phyloP scores from a whole-genome alignment of 2,329 filamentous ascomycete genomes.

The Golovinomyces cichoracearum region DNA sequence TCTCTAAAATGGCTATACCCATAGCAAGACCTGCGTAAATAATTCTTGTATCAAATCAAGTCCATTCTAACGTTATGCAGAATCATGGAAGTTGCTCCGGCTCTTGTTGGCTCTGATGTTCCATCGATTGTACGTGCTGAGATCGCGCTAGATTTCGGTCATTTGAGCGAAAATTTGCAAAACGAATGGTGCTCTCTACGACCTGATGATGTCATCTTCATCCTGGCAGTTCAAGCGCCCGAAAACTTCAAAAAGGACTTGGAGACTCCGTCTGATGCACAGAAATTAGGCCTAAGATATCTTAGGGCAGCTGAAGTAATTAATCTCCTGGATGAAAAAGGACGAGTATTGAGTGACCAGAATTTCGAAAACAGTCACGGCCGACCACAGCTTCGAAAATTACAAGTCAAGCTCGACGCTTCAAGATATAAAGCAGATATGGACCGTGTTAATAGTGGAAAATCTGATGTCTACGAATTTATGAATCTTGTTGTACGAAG shows the following conservation, averaged over 20 bases:
- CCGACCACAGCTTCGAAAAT: constrained; percentile 34
- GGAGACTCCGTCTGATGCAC: constrained; percentile 22
- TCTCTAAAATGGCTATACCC: constrained; percentile 74
- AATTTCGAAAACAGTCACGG: constrained; percentile 36
- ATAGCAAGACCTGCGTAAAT: constrained; percentile 47
- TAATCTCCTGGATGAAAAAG: constrained; percentile 66
- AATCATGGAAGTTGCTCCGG: constrained; percentile 61
- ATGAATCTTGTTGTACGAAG: constrained; percentile 72
- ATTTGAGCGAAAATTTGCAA: constrained; percentile 47
- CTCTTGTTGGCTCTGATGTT: constrained; percentile 56
- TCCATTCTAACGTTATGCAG: constrained; percentile 13
- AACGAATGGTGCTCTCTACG: constrained; percentile 76
- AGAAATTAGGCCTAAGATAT: constrained; percentile 39
- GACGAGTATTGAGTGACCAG: constrained; percentile 41
- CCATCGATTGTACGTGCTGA: constrained; percentile 74
- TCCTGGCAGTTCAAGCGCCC: constrained; percentile 47
- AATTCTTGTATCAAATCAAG: constrained; percentile 4
- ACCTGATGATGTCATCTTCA: constrained; percentile 69
- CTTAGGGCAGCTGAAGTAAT: constrained; percentile 67
- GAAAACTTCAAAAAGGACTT: constrained; percentile 28
- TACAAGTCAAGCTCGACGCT: constrained; percentile 63
- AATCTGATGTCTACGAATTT: constrained; percentile 51
- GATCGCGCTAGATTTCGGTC: constrained; percentile 57
- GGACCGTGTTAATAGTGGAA: constrained; percentile 36
- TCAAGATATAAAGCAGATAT: constrained; percentile 53